Evolutionary conservation across 2,329 filamentous ascomycete species (phyloP).

Genomic region (Verticillium dahliae): DNA sequence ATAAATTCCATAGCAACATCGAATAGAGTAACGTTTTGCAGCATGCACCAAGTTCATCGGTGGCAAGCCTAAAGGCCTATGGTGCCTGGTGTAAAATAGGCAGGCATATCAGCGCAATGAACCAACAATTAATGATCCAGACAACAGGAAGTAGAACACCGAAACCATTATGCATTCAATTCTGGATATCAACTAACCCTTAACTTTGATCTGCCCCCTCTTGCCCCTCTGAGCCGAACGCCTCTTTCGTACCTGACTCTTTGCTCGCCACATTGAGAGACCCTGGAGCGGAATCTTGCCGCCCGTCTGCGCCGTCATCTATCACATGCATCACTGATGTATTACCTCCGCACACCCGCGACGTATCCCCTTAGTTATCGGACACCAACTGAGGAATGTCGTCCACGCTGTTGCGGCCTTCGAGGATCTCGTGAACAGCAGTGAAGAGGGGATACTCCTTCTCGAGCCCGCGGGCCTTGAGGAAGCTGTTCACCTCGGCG

Average conservation of each 20-base stretch:
- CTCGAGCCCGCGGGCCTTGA: constrained; percentile 72
- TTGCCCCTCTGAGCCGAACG: background rate
- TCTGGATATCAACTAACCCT: constrained; percentile 1
- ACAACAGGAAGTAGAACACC: too few species aligned
- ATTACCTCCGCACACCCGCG: background rate
- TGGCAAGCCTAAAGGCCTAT: too few species aligned
- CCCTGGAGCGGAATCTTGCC: background rate
- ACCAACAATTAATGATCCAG: too few species aligned
- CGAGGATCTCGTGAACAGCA: constrained; percentile 73
- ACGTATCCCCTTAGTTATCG: constrained; percentile 13
- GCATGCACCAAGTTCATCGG: too few species aligned
- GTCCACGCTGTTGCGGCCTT: constrained; percentile 68
- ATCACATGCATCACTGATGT: background rate
- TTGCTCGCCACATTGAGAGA: background rate
- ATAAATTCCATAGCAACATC: background rate
- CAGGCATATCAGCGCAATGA: too few species aligned
- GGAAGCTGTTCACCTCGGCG: constrained; percentile 81
- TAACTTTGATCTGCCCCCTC: background rate
- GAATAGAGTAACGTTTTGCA: background rate
- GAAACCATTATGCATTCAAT: background rate
- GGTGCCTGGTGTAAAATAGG: too few species aligned
- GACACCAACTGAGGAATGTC: constrained; percentile 70
- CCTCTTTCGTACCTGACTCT: background rate
- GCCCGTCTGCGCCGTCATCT: too few species aligned
- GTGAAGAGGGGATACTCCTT: constrained; percentile 88